Percentiles rank a stretch among this genome's conserved stretches.
These are phyloP conservation scores for Gnomoniopsis smithogilvyi DNA, from an alignment of 2,329 filamentous ascomycete genomes.

Conservation along the genomic window DNA sequence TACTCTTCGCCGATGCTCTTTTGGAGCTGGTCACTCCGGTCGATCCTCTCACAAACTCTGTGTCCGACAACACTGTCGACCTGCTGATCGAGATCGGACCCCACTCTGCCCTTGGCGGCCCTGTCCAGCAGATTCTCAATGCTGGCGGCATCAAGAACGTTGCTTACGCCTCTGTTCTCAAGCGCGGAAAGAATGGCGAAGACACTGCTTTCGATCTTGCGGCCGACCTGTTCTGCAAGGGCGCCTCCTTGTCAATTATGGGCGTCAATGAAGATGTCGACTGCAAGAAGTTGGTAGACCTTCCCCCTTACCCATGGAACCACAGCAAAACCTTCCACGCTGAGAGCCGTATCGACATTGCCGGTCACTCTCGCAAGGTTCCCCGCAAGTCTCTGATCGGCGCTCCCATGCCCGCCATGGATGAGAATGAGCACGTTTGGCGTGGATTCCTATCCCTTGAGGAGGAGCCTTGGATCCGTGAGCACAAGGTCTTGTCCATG, in stretches of 20 bases:
- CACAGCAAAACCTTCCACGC: conserved; percentile 30
- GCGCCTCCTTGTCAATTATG: conserved; percentile 16
- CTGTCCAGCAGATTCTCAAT: conserved; percentile 27
- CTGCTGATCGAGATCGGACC: conserved; percentile 29
- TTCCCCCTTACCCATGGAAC: conserved; percentile 47
- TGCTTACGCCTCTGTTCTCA: conserved; percentile 41
- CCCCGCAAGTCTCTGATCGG: conserved; percentile 13
- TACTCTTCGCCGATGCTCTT: conserved; percentile 13
- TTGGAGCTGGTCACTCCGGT: conserved; percentile 13
- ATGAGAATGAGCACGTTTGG: conserved; percentile 15
- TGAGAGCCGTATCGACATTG: conserved; percentile 21
- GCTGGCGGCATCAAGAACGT: conserved; percentile 20
- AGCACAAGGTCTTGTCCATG: conserved; percentile 15
- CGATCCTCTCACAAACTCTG: conserved; percentile 14
- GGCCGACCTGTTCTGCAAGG: conserved; percentile 10
- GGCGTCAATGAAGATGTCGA: conserved; percentile 29
- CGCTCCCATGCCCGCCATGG: conserved; percentile 11
- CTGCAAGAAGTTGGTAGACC: conserved; percentile 24
- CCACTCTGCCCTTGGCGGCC: conserved; percentile 27
- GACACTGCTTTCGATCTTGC: conserved; percentile 13
- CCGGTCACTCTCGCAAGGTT: conserved; percentile 35
- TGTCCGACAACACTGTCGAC: conserved; percentile 24
- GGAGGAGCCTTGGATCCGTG: conserved; percentile 17
- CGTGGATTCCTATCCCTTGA: conserved; percentile 14
- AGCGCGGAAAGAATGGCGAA: conserved; percentile 31